A percentile compares a stretch with the other conserved stretches of the same genome.
phyloP scores from a whole-genome alignment of 202 grass and related monocot genomes.

The Schoenoplectus tabernaemontani region DNA sequence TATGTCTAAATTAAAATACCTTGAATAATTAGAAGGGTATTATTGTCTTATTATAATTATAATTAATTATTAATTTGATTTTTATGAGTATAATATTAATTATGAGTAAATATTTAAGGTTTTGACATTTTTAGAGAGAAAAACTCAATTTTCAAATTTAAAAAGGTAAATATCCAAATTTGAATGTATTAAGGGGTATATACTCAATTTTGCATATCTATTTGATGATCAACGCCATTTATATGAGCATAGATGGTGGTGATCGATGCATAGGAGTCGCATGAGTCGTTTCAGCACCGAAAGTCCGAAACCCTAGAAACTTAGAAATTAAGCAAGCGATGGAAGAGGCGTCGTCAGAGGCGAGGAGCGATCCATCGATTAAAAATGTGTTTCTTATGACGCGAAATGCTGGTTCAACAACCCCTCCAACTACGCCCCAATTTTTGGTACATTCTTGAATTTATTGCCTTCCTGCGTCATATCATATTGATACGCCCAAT shows the following conservation, averaged over 20 bases:
- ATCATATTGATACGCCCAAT: neutral
- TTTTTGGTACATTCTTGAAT: neutral
- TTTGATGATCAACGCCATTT: neutral
- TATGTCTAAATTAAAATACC: no score
- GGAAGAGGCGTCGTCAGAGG: neutral
- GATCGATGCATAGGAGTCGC: neutral
- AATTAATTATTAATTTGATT: no score
- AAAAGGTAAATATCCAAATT: no score
- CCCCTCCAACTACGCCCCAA: neutral
- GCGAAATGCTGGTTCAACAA: constrained; percentile 15
- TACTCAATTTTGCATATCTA: no score
- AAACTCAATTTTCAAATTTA: no score
- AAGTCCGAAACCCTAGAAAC: constrained; percentile 7
- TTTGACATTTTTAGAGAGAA: no score
- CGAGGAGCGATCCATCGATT: neutral
- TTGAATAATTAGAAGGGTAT: no score
- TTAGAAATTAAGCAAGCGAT: neutral
- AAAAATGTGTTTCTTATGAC: constrained; percentile 10
- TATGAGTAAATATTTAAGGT: no score
- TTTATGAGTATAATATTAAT: no score
- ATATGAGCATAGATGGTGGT: neutral
- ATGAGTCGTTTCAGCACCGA: neutral
- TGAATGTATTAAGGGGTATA: no score
- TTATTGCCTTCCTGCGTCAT: neutral
- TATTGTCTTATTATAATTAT: no score